These are phyloP conservation scores for Cudoniella acicularis DNA, from an alignment of 495 filamentous ascomycete species.

Conservation along the genomic window DNA sequence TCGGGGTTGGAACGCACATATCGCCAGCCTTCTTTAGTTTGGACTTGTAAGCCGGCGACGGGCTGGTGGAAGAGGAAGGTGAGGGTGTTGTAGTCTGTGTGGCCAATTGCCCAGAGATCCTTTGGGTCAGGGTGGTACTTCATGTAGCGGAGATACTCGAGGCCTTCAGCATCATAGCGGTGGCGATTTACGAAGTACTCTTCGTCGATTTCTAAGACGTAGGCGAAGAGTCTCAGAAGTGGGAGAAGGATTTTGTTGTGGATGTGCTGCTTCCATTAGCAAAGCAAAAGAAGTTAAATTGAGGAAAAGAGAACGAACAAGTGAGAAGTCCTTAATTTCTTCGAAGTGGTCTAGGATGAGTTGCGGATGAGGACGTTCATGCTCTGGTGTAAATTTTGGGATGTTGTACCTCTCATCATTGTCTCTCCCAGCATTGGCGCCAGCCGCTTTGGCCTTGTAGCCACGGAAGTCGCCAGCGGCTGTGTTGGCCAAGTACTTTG, in stretches of 20 bases:
- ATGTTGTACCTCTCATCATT: conserved; percentile 56
- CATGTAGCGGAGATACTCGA: conserved; percentile 53
- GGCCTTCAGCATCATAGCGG: conserved; percentile 41
- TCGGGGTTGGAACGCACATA: conserved; percentile 42
- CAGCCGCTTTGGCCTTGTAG: conserved; percentile 31
- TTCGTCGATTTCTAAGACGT: conserved; percentile 45
- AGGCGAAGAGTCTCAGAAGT: conserved; percentile 45
- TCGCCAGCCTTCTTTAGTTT: conserved; percentile 37
- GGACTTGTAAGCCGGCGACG: conserved; percentile 49
- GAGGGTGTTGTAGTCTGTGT: conserved; percentile 51
- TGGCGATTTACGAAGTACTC: conserved; percentile 48
- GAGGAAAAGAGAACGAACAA: too few relatives aligned
- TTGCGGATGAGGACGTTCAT: conserved; percentile 39
- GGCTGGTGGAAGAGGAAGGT: conserved; percentile 53
- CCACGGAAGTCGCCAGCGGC: conserved; percentile 45
- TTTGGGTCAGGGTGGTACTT: conserved; percentile 42
- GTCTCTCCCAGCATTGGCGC: conserved; percentile 35
- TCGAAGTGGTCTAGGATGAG: conserved; percentile 35
- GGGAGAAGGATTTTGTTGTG: conserved; percentile 43
- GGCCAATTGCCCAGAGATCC: conserved; percentile 44
- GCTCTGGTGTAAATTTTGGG: conserved; percentile 45
- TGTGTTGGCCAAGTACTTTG: conserved; percentile 44
- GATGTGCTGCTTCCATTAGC: conserved; percentile 25
- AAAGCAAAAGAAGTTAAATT: background rate
- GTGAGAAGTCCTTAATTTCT: conserved; percentile 45